These are phyloP conservation scores for Gossypium australe DNA, from an alignment of 345 rosid species.

Conservation along the genomic window DNA sequence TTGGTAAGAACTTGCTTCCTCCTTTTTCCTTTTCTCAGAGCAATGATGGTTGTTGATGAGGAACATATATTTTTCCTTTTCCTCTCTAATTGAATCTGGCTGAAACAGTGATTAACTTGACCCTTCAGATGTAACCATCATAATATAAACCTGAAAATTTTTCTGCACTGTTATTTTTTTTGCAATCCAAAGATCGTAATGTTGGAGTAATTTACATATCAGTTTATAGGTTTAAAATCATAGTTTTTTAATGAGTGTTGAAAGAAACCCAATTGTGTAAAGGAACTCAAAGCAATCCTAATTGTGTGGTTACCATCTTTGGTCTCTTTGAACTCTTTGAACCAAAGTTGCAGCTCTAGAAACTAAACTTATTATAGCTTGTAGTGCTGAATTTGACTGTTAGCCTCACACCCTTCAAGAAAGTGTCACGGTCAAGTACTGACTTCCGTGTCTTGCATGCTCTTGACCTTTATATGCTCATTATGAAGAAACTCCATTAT, in stretches of 20 bases:
- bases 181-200: not conserved
- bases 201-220: not conserved
- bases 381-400: not conserved
- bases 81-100: not conserved
- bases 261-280: not conserved
- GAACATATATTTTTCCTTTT: not conserved
- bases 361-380: not conserved
- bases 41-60: slow-evolving; percentile 2
- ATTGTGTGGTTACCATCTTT: not conserved
- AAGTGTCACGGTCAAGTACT: not conserved
- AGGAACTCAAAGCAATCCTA: not conserved
- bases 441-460: not conserved
- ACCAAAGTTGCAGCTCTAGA: not conserved
- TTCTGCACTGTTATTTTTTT: not conserved
- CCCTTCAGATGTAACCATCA: not conserved
- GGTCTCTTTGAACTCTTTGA: not conserved
- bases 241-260: not conserved
- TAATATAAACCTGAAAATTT: not conserved
- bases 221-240: not conserved
- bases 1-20: slow-evolving; percentile 45
- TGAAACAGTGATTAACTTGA: not conserved
- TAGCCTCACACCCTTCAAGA: not conserved
- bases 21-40: not conserved
- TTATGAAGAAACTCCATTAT: not conserved
- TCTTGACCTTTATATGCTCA: not conserved